These are phyloP conservation scores for Apophysomyces trapeziformis DNA, from an alignment of 371 early-diverging fungal genomes.

Conservation along the genomic window DNA sequence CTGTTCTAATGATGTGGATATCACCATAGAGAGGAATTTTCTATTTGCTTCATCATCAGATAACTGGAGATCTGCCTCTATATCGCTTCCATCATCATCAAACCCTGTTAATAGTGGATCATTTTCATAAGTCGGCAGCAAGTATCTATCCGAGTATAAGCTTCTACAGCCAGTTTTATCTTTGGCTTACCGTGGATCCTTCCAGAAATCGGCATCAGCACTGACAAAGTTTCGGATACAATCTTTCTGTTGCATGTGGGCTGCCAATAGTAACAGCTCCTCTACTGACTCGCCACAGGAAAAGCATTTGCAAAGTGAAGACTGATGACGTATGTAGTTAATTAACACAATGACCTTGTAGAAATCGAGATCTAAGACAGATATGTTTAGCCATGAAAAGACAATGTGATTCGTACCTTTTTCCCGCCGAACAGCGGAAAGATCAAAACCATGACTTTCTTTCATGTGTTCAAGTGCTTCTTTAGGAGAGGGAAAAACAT, in stretches of 20 bases:
- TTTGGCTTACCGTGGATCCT: slow-evolving; percentile 66
- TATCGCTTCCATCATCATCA: slow-evolving; percentile 62
- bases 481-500: slow-evolving; percentile 63
- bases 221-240: slow-evolving; percentile 55
- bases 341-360: slow-evolving; percentile 85
- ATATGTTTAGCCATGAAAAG: slow-evolving; percentile 13
- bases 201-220: slow-evolving; percentile 70
- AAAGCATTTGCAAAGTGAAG: slow-evolving; percentile 71
- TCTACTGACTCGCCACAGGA: slow-evolving; percentile 65
- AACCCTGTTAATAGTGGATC: slow-evolving; percentile 87
- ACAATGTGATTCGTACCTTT: slow-evolving; percentile 35
- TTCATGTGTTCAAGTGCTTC: slow-evolving; percentile 79
- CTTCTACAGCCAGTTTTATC: background rate
- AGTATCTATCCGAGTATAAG: slow-evolving; percentile 37
- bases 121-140: slow-evolving; percentile 85
- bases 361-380: slow-evolving; percentile 66
- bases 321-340: slow-evolving; percentile 86
- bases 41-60: slow-evolving; percentile 44
- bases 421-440: slow-evolving; percentile 57
- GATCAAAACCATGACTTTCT: slow-evolving; percentile 74
- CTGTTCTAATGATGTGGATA: slow-evolving; percentile 26
- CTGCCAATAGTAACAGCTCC: slow-evolving; percentile 42
- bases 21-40: slow-evolving; percentile 31
- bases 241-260: slow-evolving; percentile 58
- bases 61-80: slow-evolving; percentile 37